Percentiles rank a stretch among this genome's conserved stretches.
Evolutionary conservation across 257 asterid genomes (phyloP).

Genomic region (Coffea eugenioides): DNA sequence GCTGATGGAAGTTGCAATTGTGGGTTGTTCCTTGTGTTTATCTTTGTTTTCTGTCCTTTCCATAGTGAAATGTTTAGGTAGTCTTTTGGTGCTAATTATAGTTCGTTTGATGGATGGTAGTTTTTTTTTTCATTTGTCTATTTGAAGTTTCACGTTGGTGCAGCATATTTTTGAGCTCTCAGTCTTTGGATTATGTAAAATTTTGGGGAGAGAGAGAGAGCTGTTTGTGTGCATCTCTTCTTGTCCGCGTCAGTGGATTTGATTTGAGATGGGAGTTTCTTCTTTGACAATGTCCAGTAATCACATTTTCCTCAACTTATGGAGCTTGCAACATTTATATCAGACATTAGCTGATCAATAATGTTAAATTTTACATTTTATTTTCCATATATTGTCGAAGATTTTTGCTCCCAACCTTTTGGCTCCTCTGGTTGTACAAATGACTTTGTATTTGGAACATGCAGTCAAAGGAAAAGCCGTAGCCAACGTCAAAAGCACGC

Average conservation of each 20-base stretch:
- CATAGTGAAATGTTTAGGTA: neutral
- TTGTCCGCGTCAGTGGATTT: neutral
- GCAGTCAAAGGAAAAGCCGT: slow-evolving; percentile 64
- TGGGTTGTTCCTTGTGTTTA: neutral
- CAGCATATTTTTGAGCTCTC: neutral
- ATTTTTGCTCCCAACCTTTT: neutral
- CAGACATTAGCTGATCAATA: neutral
- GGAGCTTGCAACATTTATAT: neutral
- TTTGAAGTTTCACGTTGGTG: neutral
- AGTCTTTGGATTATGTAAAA: neutral
- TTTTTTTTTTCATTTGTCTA: neutral
- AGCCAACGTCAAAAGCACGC: slow-evolving; percentile 59
- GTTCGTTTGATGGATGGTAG: neutral
- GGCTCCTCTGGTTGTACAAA: neutral
- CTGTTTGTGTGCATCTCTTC: neutral
- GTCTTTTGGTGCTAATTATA: neutral
- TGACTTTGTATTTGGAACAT: slow-evolving; percentile 17
- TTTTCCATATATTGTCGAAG: neutral
- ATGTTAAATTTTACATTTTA: neutral
- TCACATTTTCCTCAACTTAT: neutral
- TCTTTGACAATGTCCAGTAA: neutral
- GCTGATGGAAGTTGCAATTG: neutral
- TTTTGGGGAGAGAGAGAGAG: neutral
- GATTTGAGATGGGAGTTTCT: neutral
- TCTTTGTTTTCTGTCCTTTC: neutral